Base-by-base conservation (phyloP, 176 grass and related monocot species). In the Elymus sibiricus region DNA sequence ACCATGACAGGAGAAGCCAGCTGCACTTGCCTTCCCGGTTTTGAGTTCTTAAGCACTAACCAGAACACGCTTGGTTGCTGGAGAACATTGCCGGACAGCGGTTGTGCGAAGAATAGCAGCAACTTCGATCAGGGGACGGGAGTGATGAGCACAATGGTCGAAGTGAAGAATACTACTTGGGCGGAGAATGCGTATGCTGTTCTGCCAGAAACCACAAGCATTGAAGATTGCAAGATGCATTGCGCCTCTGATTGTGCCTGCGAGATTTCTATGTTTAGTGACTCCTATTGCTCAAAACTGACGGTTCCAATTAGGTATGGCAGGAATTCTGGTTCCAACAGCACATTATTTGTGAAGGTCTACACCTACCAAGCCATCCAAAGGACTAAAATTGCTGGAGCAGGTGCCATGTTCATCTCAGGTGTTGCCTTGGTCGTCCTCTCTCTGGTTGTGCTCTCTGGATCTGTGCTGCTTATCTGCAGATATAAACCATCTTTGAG, bases 281-380 rank as follows among this genome's bases (percentile, higher is more conserved):
- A 64, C 51, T 32, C 49, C 15, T 75, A 65, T 70, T 86, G 88
- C 63, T 86, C 83, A 70, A 90, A 82, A 25, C 79, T 82, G 40
- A 82, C 82, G 79, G 46, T 90, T 82, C 83, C 88, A 26, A 76
- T 86, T 70, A 90, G 83, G 16, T 90, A 86, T 16, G 88, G 88
- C 19, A 86, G 7, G 72, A 63, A 31, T 2, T 26, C 76, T 77
- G 37, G 31, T 69, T 70, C 79, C 88, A 90, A 90, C 51, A 82
- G 11, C 24, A 90, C 83, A 10, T 35, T 82, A 37, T 86, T 86
- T 77, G 84, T 90, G 28, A 90, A 90, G 83, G 71, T 90, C 6
- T 85, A 85, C 71, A 59, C 72, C 51, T 34, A 85, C n/a, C 58
- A 81, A 65, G 40, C 2, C 40, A 2, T 43, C 37, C 37, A 38